Conservation (phyloP, 2,329 filamentous ascomycete species). For the Bisporella sp. region DNA sequence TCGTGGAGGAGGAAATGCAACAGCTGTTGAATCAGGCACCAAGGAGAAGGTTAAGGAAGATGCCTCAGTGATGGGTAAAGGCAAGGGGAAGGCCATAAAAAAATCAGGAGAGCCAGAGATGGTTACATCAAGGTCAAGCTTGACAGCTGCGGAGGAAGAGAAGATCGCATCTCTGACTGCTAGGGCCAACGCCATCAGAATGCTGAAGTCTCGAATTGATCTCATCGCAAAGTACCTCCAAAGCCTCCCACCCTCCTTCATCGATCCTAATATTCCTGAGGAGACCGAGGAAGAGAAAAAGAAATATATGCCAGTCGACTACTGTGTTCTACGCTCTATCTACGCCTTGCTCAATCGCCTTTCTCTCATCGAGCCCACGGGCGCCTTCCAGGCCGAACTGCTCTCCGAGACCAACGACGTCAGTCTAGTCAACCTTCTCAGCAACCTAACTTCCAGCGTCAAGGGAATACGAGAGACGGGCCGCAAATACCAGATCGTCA, state of each 20-base stretch:
- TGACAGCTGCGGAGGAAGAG: conserved; percentile 55
- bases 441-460: conserved; percentile 66
- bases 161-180: conserved; percentile 64
- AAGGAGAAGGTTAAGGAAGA: conserved; percentile 17
- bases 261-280: conserved; percentile 38
- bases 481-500: conserved; percentile 61
- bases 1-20: conserved; percentile 73
- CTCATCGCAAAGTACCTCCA: conserved; percentile 73
- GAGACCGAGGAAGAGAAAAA: conserved; percentile 18
- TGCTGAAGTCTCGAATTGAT: conserved; percentile 72
- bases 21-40: conserved; percentile 40
- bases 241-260: conserved; percentile 59
- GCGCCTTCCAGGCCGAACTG: conserved; percentile 62
- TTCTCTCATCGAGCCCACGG: conserved; percentile 67
- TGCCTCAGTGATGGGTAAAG: conserved; percentile 21
- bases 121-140: conserved; percentile 32
- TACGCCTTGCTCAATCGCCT: conserved; percentile 79
- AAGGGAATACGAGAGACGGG: conserved; percentile 66
- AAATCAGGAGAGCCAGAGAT: conserved; percentile 23
- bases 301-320: conserved; percentile 33
- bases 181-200: conserved; percentile 89
- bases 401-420: conserved; percentile 80
- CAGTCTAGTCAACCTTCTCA: conserved; percentile 67
- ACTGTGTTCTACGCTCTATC: conserved; percentile 78
- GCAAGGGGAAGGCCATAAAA: conserved; percentile 26